These are phyloP conservation scores for Trypethelium eluteriae DNA, from an alignment of 495 filamentous ascomycete species.

Conservation along the genomic window DNA sequence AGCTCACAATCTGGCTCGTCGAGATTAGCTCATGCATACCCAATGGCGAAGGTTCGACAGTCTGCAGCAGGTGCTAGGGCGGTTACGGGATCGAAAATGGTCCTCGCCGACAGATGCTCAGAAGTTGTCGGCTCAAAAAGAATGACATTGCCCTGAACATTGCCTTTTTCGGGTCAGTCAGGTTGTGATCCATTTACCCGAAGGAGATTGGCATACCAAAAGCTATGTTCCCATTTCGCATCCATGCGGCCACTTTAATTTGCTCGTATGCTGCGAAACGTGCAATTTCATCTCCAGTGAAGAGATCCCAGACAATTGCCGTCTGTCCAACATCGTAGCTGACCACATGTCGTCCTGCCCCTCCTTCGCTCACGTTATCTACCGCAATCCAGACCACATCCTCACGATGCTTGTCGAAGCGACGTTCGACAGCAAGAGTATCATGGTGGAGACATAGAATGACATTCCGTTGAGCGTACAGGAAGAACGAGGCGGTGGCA, in stretches of 20 bases:
- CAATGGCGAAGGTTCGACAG: constrained; percentile 93
- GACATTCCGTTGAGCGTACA: constrained; percentile 72
- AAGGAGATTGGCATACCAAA: constrained; percentile 58
- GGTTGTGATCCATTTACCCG: constrained; percentile 12
- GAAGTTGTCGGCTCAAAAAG: constrained; percentile 89
- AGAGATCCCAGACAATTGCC: constrained; percentile 92
- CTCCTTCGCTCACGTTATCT: constrained; percentile 86
- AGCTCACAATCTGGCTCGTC: constrained; percentile 4
- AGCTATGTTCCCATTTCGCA: constrained; percentile 94
- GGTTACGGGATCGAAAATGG: constrained; percentile 88
- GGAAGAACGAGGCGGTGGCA: constrained; percentile 76
- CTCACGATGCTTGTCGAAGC: constrained; percentile 77
- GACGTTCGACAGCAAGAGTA: constrained; percentile 77
- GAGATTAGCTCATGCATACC: constrained; percentile 47
- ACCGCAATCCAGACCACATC: constrained; percentile 75
- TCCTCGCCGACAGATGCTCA: constrained; percentile 86
- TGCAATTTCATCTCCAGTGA: constrained; percentile 84
- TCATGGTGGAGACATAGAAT: constrained; percentile 85
- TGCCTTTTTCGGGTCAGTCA: constrained; percentile 48
- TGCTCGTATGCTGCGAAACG: constrained; percentile 85
- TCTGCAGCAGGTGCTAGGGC: constrained; percentile 85
- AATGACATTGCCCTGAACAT: constrained; percentile 84
- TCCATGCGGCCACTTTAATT: constrained; percentile 81
- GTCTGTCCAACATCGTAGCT: constrained; percentile 89
- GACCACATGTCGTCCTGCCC: constrained; percentile 75